Percentiles rank a stretch among this genome's conserved stretches.
Conservation (phyloP, 1,139 yeast species). For the Yamadazyma spencermartinsiae region DNA sequence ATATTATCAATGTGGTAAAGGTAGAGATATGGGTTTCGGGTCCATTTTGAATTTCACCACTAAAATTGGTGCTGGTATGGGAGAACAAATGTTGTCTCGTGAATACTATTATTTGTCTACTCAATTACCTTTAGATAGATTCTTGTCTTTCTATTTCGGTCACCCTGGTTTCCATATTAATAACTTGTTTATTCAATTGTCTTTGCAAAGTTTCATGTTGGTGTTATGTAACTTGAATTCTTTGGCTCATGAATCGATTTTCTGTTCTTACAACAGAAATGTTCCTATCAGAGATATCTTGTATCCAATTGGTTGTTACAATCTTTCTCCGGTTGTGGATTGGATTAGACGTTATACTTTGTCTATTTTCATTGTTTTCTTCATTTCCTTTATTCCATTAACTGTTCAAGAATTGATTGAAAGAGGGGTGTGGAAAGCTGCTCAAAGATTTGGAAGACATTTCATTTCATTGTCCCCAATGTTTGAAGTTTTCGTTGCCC, state of each 20-base stretch:
- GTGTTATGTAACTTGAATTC: constrained; percentile 90
- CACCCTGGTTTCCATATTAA: constrained; percentile 99
- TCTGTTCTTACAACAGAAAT: constrained; percentile 81
- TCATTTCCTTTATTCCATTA: constrained; percentile 94
- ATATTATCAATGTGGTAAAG: constrained; percentile 99
- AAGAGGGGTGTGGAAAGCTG: constrained; percentile 96
- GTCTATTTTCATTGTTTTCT: constrained; percentile 97
- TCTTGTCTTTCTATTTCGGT: constrained; percentile 96
- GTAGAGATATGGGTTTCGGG: constrained; percentile 99
- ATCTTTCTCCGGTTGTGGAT: constrained; percentile 83
- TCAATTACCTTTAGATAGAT: constrained; percentile 94
- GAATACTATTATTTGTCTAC: constrained; percentile 98
- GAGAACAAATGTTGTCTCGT: constrained; percentile 98
- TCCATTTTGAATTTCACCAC: constrained; percentile 98
- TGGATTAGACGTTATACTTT: constrained; percentile 98
- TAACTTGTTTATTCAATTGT: constrained; percentile 91
- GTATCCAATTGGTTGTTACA: constrained; percentile 93
- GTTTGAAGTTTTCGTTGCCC: constrained; percentile 98
- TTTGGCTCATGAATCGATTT: constrained; percentile 84
- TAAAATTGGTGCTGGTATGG: constrained; percentile 99
- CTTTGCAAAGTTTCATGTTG: constrained; percentile 90
- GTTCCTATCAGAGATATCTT: constrained; percentile 83
- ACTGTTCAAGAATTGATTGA: constrained; percentile 96
- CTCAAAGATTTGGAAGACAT: constrained; percentile 88
- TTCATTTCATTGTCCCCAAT: constrained; percentile 88